These are phyloP conservation scores for Globisporangium yorkense DNA, from an alignment of 352 stramenopile genomes.

Conservation along the genomic window DNA sequence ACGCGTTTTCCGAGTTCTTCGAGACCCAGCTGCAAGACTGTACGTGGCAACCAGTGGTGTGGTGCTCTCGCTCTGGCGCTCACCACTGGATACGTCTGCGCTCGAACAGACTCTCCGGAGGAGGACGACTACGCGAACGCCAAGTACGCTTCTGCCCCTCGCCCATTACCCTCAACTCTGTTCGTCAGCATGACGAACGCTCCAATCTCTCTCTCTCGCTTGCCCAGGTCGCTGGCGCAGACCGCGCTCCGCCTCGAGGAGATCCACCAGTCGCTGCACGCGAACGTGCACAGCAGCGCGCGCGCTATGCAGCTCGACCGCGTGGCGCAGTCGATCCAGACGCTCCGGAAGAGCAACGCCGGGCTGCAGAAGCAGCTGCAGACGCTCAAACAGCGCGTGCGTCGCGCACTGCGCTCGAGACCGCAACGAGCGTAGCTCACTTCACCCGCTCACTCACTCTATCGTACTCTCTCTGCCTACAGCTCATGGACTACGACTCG, in stretches of 20 bases:
- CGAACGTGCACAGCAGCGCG: slow-evolving; percentile 39
- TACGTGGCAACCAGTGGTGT: neutral
- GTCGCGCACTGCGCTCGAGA: neutral
- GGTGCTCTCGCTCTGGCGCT: neutral
- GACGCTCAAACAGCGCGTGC: slow-evolving; percentile 43
- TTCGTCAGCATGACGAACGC: neutral
- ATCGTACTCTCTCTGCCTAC: neutral
- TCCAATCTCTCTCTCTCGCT: neutral
- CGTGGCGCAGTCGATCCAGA: slow-evolving; percentile 36
- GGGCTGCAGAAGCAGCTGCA: slow-evolving; percentile 37
- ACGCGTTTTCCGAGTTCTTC: slow-evolving; percentile 57
- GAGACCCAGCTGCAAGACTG: slow-evolving; percentile 47
- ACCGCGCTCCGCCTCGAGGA: slow-evolving; percentile 47
- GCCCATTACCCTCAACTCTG: neutral
- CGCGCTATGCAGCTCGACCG: slow-evolving; percentile 39
- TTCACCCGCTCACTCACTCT: neutral
- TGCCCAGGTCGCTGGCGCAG: slow-evolving; percentile 34
- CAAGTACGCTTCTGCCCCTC: slow-evolving; percentile 12
- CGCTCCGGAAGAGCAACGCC: slow-evolving; percentile 33
- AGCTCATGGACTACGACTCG: slow-evolving; percentile 73
- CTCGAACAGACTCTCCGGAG: slow-evolving; percentile 11
- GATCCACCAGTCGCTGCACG: slow-evolving; percentile 45
- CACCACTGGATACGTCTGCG: neutral
- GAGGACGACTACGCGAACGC: slow-evolving; percentile 17
- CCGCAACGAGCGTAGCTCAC: neutral